Conservation (phyloP, 2,329 filamentous ascomycete genomes). For the Paraphaeosphaeria sporulosa region DNA sequence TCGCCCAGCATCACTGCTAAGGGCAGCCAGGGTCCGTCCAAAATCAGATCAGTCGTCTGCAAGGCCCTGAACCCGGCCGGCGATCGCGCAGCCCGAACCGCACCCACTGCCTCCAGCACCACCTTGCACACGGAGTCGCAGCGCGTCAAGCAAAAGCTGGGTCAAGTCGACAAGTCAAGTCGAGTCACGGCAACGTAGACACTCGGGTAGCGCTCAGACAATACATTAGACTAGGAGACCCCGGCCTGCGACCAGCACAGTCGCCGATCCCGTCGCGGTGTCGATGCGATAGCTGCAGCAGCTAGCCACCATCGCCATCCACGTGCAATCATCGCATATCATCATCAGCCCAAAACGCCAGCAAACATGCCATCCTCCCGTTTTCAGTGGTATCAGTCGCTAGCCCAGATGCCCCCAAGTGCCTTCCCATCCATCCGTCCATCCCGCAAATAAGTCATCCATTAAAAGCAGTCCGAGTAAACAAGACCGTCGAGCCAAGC, state of each 20-base stretch:
- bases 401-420: not conserved
- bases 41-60: not conserved
- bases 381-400: constrained; percentile 8
- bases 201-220: not conserved
- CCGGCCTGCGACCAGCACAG: constrained; percentile 3
- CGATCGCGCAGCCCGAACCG: not conserved
- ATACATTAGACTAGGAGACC: constrained; percentile 4
- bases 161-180: not conserved
- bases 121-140: too few species aligned
- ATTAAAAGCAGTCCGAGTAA: not conserved
- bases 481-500: not conserved
- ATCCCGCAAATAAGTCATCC: not conserved
- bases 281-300: not conserved
- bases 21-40: constrained; percentile 1
- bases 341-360: constrained; percentile 1
- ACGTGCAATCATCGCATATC: constrained; percentile 2
- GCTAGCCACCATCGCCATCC: not conserved
- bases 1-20: not conserved
- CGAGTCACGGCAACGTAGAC: not conserved
- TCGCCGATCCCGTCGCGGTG: not conserved
- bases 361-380: not conserved
- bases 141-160: too few species aligned
- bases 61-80: constrained; percentile 1
- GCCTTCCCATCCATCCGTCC: not conserved
- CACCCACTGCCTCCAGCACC: not conserved